Evolutionary conservation across 2,329 filamentous ascomycete species (phyloP), one percentile per base, ranked within the genome.

Genomic region (Epichloe gansuensis): DNA sequence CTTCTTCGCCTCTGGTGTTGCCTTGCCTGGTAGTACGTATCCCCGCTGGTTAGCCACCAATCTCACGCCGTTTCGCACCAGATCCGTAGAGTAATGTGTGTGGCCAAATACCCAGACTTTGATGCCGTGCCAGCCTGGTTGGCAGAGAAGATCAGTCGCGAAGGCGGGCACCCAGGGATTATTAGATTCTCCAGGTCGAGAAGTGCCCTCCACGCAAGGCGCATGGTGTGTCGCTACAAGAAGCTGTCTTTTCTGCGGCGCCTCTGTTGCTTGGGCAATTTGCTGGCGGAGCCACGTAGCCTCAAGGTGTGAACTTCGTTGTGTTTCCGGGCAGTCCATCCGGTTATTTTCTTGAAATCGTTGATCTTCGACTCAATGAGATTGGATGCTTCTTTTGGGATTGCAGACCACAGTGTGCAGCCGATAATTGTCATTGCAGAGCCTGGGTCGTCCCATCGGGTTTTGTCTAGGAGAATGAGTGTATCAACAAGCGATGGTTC

Each of bases 201-300:
- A 31, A 31, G 28, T 31, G 7, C 28, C 28, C 2, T 31, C 8
- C 7, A 31, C 28, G 28, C 28, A 31, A 8, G 7, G 79, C 2
- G 78, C 77, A 58, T 83, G 79, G 51, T 82, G 77, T 0, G 78
- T 82, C 0, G 75, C 70, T 0, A 83, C 70, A 0, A 83, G 54
- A 5, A 81, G 51, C 42, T 48, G 57, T 47, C 62, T 57, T 34
- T 34, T 55, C 1, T 48, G 52, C 41, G 59, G 55, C 38, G 52
- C 54, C 37, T 58, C 56, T 4, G 53, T 50, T 3, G 56, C 46
- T 37, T 25, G 17, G 6, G 53, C 43, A 39, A 61, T 57, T 43
- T 63, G 56, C 15, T 59, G 45, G n/a, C 61, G 65, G 12, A 83
- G 65, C 78, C 78, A 83, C 2, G 65, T 58, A 4, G 73, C 56